Base-by-base conservation (phyloP, 176 grass and related monocot species). In the Otatea glauca region DNA sequence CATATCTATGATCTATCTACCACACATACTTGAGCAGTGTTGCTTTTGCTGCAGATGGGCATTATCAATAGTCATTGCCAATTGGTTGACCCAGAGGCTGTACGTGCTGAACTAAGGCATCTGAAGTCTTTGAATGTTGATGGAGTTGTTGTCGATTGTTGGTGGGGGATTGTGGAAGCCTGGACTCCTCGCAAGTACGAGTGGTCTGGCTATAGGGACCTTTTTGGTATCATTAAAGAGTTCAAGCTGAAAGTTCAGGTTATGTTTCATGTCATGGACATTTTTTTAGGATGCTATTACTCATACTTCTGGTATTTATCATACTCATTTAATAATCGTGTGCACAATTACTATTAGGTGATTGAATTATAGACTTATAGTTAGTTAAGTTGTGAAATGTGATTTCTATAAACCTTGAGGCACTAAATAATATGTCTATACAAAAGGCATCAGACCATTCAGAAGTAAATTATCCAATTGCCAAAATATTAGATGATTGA, bases 111-210 rank as follows among this genome's bases (percentile, higher is more conserved):
- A 83, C 84, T 97, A 87, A 92, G 85, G 83, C 89, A 86, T 85
- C 54, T 95, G 55, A 95, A 98, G 75, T 89, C 92, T 72, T 90
- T 93, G 81, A 95, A 88, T 85, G 91, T 98, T 68, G 92, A 98
- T 75, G 95, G 95, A 51, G 92, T 95, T 74, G 43, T 95, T 88
- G 89, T 98, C 70, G 87, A 93, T 44, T 98, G 92, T 79, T 98
- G 92, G 92, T 98, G 95, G 95, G 91, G 92, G 70, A 88, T 95
- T 79, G 95, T 93, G 49, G 95, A 98, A 95, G 92, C 91, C 34
- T 95, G 95, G 95, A 92, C 64, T 84, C 91, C 95, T 85, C 83
- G 73, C 67, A 98, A 95, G 47, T 98, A 98, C 7, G 89, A 95
- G 27, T 98, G 92, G 95, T 95, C 92, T 90, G 91, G 92, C 15